Conservation (phyloP, 2,329 filamentous ascomycete species). For the Fusarium anguioides region DNA sequence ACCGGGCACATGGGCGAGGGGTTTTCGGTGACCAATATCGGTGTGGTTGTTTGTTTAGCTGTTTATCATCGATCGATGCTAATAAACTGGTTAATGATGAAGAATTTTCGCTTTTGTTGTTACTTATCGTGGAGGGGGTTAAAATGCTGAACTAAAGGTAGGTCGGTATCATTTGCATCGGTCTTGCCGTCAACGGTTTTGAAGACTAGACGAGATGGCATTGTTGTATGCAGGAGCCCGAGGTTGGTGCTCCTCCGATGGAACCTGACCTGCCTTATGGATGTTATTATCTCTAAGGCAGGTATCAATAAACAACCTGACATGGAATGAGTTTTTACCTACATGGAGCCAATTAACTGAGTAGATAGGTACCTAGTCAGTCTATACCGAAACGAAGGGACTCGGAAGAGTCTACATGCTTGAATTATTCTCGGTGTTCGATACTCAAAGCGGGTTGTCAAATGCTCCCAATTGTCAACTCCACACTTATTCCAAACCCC, state of each 20-base stretch:
- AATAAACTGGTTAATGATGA: background rate
- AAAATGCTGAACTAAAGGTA: background rate
- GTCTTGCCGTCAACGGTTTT: slow-evolving; percentile 25
- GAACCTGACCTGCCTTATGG: slow-evolving; percentile 4
- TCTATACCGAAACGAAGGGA: background rate
- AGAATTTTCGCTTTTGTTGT: background rate
- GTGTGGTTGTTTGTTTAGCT: slow-evolving; percentile 11
- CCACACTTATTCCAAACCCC: slow-evolving; percentile 10
- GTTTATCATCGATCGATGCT: background rate
- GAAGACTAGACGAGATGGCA: background rate
- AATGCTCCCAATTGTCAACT: background rate
- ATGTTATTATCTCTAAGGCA: background rate
- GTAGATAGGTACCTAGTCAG: too few relatives aligned
- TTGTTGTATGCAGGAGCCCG: slow-evolving; percentile 24
- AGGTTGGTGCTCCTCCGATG: slow-evolving; percentile 22
- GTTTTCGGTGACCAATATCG: slow-evolving; percentile 8
- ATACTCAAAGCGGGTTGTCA: background rate
- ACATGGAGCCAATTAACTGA: too few relatives aligned
- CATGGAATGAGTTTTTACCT: background rate
- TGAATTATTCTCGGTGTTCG: background rate
- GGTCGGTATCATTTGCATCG: slow-evolving; percentile 19
- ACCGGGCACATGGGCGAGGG: slow-evolving; percentile 6
- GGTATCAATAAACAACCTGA: background rate
- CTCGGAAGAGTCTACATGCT: too few relatives aligned
- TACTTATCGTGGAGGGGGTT: slow-evolving; percentile 13